Evolutionary conservation across 805 yeast species (phyloP), one percentile per base, ranked within the genome.

Genomic region (Kodamaea fukazawae): DNA sequence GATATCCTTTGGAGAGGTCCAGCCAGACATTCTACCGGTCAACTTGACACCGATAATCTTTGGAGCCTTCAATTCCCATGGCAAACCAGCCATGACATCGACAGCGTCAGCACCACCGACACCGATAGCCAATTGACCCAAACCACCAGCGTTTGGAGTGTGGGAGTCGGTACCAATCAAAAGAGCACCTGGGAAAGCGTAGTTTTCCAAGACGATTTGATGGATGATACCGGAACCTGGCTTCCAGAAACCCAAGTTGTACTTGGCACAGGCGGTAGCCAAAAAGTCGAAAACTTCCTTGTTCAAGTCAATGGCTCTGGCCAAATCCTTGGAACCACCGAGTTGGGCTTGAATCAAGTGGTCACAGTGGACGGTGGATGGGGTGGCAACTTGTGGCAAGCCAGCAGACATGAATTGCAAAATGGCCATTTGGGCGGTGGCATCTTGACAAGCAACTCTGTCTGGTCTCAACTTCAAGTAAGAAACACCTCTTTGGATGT

Each of bases 91-190:
- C 59, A 93, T 71, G 37, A 93, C 99, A 66, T 93, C 99, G 41
- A 93, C 99, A 29, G 99, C 99, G 69, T 93, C 99, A 41, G 99
- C 99, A 74, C 99, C 99, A 70, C 99, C 99, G 29, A 93, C 97
- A 79, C 97, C 98, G 54, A 90, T 90, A 53, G 97, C 97, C 59
- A 90, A 79, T 72, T 87, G 95, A 73, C 97, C 97, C 60, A 90
- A 78, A 71, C 97, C 97, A 76, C 97, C 97, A 44, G 96, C 97
- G 67, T 90, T 90, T 46, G 97, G 97, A 55, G 97, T 90, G 71
- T 90, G 97, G 25, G 96, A 88, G 72, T 90, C 97, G 42, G 97
- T 90, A 75, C 97, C 97, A 53, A 90, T 80, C 75, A 90, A 83
- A 73, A 90, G 78, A 51, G 91, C 87, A 73, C 98, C 98, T 65